A percentile compares a stretch with the other conserved stretches of the same genome.
Conservation (phyloP, 1,139 yeast species). For the Suhomyces chickasaworum region DNA sequence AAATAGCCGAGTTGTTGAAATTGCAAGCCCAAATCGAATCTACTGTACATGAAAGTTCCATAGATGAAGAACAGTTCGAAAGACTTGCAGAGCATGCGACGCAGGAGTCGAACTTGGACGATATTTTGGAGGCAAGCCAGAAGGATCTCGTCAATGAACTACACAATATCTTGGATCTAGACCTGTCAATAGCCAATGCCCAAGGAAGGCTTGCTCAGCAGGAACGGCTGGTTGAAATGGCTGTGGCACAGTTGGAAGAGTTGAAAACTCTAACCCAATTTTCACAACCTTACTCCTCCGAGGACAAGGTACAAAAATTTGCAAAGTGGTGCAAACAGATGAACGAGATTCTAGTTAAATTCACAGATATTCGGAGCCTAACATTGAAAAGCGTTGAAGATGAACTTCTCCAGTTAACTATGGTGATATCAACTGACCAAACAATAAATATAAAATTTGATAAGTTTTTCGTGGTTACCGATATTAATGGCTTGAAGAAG, state of each 20-base stretch:
- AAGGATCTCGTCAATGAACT: constrained; percentile 3
- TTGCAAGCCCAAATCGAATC: constrained; percentile 25
- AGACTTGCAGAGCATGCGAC: constrained; percentile 9
- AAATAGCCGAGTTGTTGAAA: constrained; percentile 21
- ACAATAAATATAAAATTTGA: neutral
- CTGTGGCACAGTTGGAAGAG: constrained; percentile 6
- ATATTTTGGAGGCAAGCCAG: constrained; percentile 5
- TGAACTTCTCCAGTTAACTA: neutral
- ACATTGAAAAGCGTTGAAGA: neutral
- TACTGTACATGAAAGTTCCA: constrained; percentile 9
- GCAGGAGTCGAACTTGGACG: constrained; percentile 10
- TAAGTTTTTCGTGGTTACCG: neutral
- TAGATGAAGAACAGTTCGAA: constrained; percentile 3
- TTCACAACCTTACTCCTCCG: constrained; percentile 10
- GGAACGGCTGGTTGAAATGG: neutral
- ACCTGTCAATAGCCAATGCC: neutral
- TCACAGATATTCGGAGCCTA: constrained; percentile 20
- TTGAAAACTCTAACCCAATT: constrained; percentile 8
- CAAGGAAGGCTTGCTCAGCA: neutral
- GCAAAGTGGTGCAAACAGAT: constrained; percentile 37
- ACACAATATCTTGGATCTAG: neutral
- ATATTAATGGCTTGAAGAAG: neutral
- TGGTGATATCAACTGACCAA: neutral
- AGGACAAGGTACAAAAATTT: constrained; percentile 22
- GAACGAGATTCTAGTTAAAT: constrained; percentile 28